phyloP scores from a whole-genome alignment of 2,329 filamentous ascomycete genomes.

The Colletotrichum agaves region DNA sequence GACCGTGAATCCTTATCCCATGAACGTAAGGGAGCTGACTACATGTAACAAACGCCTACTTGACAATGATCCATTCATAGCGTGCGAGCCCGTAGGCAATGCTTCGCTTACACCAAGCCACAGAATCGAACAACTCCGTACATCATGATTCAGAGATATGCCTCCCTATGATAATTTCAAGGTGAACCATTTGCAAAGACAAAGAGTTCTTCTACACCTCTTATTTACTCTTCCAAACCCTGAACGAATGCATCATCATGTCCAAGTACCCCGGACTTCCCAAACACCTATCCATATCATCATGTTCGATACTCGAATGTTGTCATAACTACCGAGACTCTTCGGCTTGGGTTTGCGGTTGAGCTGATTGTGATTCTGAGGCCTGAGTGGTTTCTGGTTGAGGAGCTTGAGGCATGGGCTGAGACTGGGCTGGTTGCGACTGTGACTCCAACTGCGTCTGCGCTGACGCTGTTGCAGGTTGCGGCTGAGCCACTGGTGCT shows the following conservation, averaged over 20 bases:
- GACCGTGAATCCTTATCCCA: constrained; percentile 15
- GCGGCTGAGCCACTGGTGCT: constrained; percentile 2
- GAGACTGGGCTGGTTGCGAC: neutral
- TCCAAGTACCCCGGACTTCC: constrained; percentile 7
- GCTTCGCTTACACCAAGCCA: constrained; percentile 35
- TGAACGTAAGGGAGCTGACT: constrained; percentile 14
- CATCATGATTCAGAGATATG: constrained; percentile 36
- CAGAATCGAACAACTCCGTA: constrained; percentile 38
- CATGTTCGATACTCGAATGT: constrained; percentile 13
- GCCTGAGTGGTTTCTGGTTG: neutral
- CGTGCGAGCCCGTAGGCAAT: constrained; percentile 36
- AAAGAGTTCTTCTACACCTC: constrained; percentile 3
- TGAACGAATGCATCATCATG: constrained; percentile 1
- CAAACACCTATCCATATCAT: neutral
- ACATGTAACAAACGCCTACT: constrained; percentile 27
- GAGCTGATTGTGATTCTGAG: constrained; percentile 3
- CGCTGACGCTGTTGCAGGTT: neutral
- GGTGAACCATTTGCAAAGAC: constrained; percentile 17
- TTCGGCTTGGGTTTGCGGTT: constrained; percentile 16
- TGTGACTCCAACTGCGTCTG: neutral
- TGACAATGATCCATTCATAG: constrained; percentile 28
- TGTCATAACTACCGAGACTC: constrained; percentile 7
- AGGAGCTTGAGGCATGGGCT: neutral
- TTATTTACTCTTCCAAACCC: constrained; percentile 1
- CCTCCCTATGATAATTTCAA: constrained; percentile 25